Conservation (phyloP, 2,329 filamentous ascomycete genomes). For the Aschersonia sp. region DNA sequence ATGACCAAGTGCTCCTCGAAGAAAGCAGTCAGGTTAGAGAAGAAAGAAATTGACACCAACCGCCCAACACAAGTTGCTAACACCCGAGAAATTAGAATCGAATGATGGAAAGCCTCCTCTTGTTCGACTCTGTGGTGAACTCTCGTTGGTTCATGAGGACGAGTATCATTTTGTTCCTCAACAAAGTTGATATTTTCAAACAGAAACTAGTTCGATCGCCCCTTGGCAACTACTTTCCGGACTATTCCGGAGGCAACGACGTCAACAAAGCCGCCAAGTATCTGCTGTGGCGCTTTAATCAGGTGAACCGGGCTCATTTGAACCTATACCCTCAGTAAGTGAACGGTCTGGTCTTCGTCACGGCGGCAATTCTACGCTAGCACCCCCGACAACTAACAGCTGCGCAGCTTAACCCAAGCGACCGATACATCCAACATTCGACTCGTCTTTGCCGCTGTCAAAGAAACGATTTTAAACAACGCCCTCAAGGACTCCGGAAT, state of each 20-base stretch:
- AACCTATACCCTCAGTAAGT: conserved; percentile 95
- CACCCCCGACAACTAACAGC: not conserved
- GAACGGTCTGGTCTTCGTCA: no score
- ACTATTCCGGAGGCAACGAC: conserved; percentile 94
- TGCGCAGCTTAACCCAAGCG: conserved; percentile 76
- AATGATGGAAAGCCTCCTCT: conserved; percentile 95
- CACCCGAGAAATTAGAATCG: conserved; percentile 52
- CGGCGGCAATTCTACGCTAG: no score
- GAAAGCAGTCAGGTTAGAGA: conserved; percentile 80
- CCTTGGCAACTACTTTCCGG: conserved; percentile 87
- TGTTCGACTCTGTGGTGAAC: conserved; percentile 98
- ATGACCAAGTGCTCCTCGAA: conserved; percentile 91
- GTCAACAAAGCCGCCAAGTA: conserved; percentile 98
- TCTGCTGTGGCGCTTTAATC: conserved; percentile 94
- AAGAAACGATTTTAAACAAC: conserved; percentile 97
- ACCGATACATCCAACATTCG: conserved; percentile 98
- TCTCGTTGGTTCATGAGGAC: conserved; percentile 98
- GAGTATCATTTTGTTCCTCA: conserved; percentile 95
- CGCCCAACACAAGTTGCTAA: not conserved
- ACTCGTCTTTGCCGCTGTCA: conserved; percentile 93
- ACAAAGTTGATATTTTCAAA: conserved; percentile 98
- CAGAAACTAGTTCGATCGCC: conserved; percentile 84
- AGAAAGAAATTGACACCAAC: not conserved
- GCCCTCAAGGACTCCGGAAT: conserved; percentile 97
- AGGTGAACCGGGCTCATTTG: conserved; percentile 90